Evolutionary conservation across 495 filamentous ascomycete species (phyloP).

Genomic region (Penicillium pancosmium): DNA sequence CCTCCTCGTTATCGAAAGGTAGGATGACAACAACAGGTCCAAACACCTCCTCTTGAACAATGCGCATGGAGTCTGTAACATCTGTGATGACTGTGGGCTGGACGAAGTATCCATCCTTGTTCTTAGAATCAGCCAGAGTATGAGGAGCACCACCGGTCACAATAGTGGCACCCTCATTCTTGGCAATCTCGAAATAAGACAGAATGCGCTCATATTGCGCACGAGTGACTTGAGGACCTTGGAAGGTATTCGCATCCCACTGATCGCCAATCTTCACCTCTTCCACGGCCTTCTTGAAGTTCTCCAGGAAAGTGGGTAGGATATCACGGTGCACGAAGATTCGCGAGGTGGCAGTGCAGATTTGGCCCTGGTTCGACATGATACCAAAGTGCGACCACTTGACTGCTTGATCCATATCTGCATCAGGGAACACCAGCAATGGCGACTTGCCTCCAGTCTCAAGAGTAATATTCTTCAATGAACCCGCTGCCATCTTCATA

Average conservation of each 20-base stretch:
- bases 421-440: conserved; percentile 81
- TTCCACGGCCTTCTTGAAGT: conserved; percentile 68
- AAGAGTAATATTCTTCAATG: conserved; percentile 44
- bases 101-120: conserved; percentile 66
- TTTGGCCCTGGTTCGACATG: conserved; percentile 79
- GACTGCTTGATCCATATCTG: conserved; percentile 80
- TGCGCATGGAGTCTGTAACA: conserved; percentile 66
- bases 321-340: conserved; percentile 78
- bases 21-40: conserved; percentile 85
- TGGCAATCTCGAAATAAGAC: conserved; percentile 75
- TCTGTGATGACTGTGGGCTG: conserved; percentile 72
- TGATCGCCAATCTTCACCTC: conserved; percentile 75
- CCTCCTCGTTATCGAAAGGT: conserved; percentile 80
- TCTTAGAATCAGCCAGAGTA: conserved; percentile 51
- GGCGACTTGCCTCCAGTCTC: conserved; percentile 92
- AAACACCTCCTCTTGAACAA: conserved; percentile 78
- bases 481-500: conserved; percentile 82
- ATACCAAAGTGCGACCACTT: conserved; percentile 80
- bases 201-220: conserved; percentile 80
- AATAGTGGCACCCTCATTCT: conserved; percentile 79
- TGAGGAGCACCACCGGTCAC: conserved; percentile 71
- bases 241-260: conserved; percentile 71
- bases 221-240: conserved; percentile 87
- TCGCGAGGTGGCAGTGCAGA: conserved; percentile 86
- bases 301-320: conserved; percentile 72